Conservation (phyloP, 192 early-diverging fungal genomes). For the Umbelopsis isabellina region DNA sequence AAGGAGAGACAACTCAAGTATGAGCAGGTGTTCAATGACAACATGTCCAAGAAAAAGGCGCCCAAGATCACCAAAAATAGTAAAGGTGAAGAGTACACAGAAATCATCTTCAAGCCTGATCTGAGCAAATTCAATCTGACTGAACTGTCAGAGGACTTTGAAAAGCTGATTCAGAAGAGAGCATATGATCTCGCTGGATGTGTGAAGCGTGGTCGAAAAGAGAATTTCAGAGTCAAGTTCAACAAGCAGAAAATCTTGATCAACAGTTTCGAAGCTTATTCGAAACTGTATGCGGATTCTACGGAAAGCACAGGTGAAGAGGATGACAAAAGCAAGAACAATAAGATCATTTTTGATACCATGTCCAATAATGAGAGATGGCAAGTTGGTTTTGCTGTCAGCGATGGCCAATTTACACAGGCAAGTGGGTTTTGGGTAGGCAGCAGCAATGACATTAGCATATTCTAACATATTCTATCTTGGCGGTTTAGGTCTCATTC, state of each 20-base stretch:
- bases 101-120: constrained; percentile 95
- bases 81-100: constrained; percentile 81
- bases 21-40: constrained; percentile 84
- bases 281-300: constrained; percentile 68
- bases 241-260: constrained; percentile 84
- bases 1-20: constrained; percentile 71
- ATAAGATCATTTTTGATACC: constrained; percentile 73
- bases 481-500: constrained; percentile 69
- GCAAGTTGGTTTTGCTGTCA: constrained; percentile 92
- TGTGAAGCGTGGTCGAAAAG: constrained; percentile 39
- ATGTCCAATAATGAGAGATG: constrained; percentile 72
- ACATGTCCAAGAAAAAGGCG: constrained; percentile 81
- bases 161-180: constrained; percentile 88
- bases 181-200: constrained; percentile 94
- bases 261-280: constrained; percentile 90
- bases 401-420: constrained; percentile 96
- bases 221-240: constrained; percentile 83
- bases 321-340: constrained; percentile 24
- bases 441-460: neutral
- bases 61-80: constrained; percentile 74
- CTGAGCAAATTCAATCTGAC: constrained; percentile 89
- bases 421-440: constrained; percentile 34
- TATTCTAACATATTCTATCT: constrained; percentile 2
- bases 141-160: constrained; percentile 81
- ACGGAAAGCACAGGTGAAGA: constrained; percentile 32